Evolutionary conservation across 2,329 filamentous ascomycete genomes (phyloP).

Genomic region (Paracoccidioides lutzii): DNA sequence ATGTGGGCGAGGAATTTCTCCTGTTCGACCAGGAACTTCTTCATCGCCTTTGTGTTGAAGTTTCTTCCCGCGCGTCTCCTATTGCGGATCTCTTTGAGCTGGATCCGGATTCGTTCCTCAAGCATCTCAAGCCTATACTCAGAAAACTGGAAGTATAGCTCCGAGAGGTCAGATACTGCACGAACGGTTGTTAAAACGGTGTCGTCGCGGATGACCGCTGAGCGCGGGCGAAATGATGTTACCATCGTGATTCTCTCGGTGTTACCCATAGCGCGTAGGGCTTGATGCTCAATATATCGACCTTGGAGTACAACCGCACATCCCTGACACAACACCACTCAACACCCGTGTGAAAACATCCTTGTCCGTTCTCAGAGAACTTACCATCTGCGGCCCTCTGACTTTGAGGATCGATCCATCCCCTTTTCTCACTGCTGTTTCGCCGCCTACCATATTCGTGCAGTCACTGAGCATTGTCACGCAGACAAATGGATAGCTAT

Average conservation of each 20-base stretch:
- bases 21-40: constrained; percentile 18
- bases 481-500: constrained; percentile 57
- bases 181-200: constrained; percentile 49
- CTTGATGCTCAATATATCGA: constrained; percentile 53
- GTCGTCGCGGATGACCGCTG: constrained; percentile 44
- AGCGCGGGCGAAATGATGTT: constrained; percentile 51
- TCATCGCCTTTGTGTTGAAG: constrained; percentile 20
- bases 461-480: constrained; percentile 56
- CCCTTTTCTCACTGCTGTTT: constrained; percentile 47
- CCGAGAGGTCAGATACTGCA: constrained; percentile 43
- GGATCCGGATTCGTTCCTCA: constrained; percentile 42
- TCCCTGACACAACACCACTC: constrained; percentile 35
- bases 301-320: constrained; percentile 54
- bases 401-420: constrained; percentile 45
- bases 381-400: constrained; percentile 47
- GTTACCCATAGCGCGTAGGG: constrained; percentile 44
- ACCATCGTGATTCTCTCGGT: constrained; percentile 54
- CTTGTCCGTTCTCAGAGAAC: constrained; percentile 8
- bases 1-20: constrained; percentile 26
- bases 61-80: constrained; percentile 20
- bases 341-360: background rate
- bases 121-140: constrained; percentile 52
- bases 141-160: constrained; percentile 49
- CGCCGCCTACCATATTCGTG: constrained; percentile 49
- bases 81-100: constrained; percentile 28